phyloP scores from a whole-genome alignment of 768 basidiomycete genomes.

The Zangia roseola region DNA sequence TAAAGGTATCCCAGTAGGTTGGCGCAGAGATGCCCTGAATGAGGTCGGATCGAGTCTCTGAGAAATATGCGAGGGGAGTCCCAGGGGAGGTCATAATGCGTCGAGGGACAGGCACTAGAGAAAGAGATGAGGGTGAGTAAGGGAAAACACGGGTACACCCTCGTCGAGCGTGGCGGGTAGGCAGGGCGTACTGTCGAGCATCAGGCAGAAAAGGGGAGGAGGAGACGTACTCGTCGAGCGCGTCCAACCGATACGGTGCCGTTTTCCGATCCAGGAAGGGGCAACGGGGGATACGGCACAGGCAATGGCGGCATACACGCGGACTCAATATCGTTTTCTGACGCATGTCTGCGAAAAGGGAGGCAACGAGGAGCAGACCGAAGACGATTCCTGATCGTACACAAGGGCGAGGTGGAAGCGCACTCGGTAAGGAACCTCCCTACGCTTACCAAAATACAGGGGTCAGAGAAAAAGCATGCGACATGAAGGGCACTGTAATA shows the following conservation, averaged over 20 bases:
- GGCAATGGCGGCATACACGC: too few species aligned
- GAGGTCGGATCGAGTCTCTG: too few species aligned
- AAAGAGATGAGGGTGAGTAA: not conserved
- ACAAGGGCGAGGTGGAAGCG: not conserved
- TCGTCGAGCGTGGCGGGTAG: slow-evolving; percentile 4
- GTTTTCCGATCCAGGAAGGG: too few species aligned
- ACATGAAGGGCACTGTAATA: slow-evolving; percentile 10
- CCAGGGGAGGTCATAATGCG: too few species aligned
- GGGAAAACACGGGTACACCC: not conserved
- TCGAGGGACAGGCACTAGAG: too few species aligned
- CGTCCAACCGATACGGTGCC: too few species aligned
- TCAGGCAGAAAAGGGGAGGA: too few species aligned
- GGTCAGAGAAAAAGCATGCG: not conserved
- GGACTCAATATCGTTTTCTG: too few species aligned
- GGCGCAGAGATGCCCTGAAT: too few species aligned
- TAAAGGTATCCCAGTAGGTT: too few species aligned
- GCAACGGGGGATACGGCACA: too few species aligned
- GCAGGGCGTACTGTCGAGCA: slow-evolving; percentile 6
- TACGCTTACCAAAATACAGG: not conserved
- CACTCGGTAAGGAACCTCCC: slow-evolving; percentile 11
- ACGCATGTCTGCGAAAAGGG: not conserved
- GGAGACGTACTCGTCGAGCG: too few species aligned
- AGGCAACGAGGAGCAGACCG: not conserved
- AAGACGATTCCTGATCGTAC: not conserved
- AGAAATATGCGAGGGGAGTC: slow-evolving; percentile 3